These are phyloP conservation scores for Primulina tabacum DNA, from an alignment of 257 asterid species.

Conservation along the genomic window DNA sequence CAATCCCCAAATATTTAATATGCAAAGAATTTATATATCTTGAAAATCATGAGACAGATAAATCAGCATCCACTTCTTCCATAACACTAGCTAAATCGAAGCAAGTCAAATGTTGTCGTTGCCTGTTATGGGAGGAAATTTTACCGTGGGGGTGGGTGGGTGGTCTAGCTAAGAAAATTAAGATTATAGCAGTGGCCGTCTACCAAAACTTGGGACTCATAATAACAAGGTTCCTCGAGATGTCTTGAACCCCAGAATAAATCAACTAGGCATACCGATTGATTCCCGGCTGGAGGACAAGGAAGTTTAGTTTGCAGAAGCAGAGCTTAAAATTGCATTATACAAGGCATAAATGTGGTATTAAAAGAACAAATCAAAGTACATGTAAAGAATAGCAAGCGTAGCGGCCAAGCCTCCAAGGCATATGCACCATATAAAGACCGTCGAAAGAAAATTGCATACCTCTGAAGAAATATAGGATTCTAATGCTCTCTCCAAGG, in stretches of 20 bases:
- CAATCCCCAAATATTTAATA: not conserved
- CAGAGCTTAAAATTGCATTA: not conserved
- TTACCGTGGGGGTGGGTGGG: too few species aligned
- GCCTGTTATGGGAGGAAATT: not conserved
- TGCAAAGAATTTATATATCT: not conserved
- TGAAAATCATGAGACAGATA: not conserved
- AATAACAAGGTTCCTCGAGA: not conserved
- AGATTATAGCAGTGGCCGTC: not conserved
- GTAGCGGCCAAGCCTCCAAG: not conserved
- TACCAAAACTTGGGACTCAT: not conserved
- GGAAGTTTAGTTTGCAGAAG: not conserved
- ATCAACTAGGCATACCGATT: not conserved
- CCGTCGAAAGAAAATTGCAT: conserved; percentile 10
- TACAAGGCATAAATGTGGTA: not conserved
- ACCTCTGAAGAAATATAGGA: conserved; percentile 62
- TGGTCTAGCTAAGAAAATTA: conserved; percentile 7
- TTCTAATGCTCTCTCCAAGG: conserved; percentile 79
- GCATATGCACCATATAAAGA: not conserved
- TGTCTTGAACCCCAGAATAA: not conserved
- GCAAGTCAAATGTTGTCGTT: not conserved
- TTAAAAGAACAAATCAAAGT: not conserved
- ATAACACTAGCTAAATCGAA: not conserved
- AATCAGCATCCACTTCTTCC: conserved; percentile 1
- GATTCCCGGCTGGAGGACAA: not conserved
- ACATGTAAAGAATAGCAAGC: not conserved